These are phyloP conservation scores for Colletotrichum gigasporum DNA, from an alignment of 2,329 filamentous ascomycete genomes.

Conservation along the genomic window DNA sequence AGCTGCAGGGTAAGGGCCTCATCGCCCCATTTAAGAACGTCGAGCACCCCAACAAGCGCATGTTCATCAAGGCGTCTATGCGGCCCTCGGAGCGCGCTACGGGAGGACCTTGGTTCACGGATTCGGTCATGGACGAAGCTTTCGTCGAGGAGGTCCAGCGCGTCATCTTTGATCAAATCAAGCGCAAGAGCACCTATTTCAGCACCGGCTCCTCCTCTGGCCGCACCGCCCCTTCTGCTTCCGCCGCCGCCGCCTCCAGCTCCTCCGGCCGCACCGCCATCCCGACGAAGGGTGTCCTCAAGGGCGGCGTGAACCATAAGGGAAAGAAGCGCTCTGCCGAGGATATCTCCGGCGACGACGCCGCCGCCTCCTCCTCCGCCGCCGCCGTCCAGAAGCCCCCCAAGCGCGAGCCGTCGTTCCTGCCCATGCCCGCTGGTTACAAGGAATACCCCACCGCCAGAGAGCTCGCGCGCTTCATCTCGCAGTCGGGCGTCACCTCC, in stretches of 20 bases:
- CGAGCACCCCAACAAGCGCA: conserved; percentile 90
- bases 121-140: conserved; percentile 87
- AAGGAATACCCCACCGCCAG: conserved; percentile 82
- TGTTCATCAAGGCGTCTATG: conserved; percentile 91
- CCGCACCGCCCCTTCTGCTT: too few species aligned
- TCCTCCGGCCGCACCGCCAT: conserved; percentile 49
- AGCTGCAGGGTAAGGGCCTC: conserved; percentile 81
- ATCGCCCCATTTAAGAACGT: conserved; percentile 93
- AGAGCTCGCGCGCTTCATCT: conserved; percentile 80
- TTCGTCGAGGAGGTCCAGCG: conserved; percentile 83
- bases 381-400: conserved; percentile 41
- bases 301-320: conserved; percentile 53
- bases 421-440: conserved; percentile 73
- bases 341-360: conserved; percentile 51
- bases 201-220: conserved; percentile 48
- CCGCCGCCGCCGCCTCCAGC: conserved; percentile 35
- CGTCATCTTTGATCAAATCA: conserved; percentile 78
- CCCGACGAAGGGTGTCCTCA: conserved; percentile 67
- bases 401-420: conserved; percentile 48
- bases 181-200: conserved; percentile 75
- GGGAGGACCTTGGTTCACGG: conserved; percentile 93
- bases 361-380: conserved; percentile 31
- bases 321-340: conserved; percentile 63
- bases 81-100: conserved; percentile 89
- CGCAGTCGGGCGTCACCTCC: conserved; percentile 73